Evolutionary conservation across 2,329 filamentous ascomycete genomes (phyloP).

Genomic region (Ophiosphaerella korrae): DNA sequence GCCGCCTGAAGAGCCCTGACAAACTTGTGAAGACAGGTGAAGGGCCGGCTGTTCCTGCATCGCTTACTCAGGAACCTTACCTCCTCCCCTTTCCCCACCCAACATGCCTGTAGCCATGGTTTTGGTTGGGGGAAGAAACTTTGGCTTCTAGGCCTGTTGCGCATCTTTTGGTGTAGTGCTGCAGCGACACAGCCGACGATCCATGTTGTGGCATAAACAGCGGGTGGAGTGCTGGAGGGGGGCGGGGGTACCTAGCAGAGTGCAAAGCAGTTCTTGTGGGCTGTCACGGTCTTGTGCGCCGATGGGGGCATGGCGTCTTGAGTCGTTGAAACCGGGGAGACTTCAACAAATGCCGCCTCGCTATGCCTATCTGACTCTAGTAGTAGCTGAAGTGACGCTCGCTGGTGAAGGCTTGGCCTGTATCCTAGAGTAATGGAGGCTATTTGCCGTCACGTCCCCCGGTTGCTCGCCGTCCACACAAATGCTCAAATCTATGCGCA

Average conservation of each 20-base stretch:
- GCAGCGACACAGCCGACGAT: conserved; percentile 18
- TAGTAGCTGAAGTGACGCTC: conserved; percentile 15
- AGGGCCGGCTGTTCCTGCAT: conserved; percentile 31
- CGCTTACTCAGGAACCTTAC: conserved; percentile 25
- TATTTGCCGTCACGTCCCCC: conserved; percentile 21
- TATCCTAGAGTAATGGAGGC: conserved; percentile 19
- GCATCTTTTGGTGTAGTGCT: conserved; percentile 10
- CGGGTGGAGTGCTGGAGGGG: conserved; percentile 18
- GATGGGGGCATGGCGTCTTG: conserved; percentile 16
- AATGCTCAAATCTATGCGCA: conserved; percentile 25
- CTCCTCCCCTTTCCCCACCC: conserved; percentile 26
- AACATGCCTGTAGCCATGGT: conserved; percentile 16
- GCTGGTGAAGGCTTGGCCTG: conserved; percentile 26
- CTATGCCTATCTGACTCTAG: conserved; percentile 14
- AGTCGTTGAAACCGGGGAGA: conserved; percentile 31
- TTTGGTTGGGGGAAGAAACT: conserved; percentile 26
- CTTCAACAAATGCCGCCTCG: conserved; percentile 18
- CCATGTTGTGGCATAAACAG: conserved; percentile 14
- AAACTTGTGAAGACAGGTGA: conserved; percentile 7
- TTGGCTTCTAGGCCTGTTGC: conserved; percentile 18
- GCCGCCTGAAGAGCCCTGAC: conserved; percentile 12
- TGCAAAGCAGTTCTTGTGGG: conserved; percentile 6
- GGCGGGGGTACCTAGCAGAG: conserved; percentile 12
- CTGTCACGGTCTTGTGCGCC: conserved; percentile 25
- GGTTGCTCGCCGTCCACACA: conserved; percentile 29